Percentiles rank a stretch among this genome's conserved stretches.
Conservation (phyloP, 257 asterid genomes). For the Nicotiana otophora region DNA sequence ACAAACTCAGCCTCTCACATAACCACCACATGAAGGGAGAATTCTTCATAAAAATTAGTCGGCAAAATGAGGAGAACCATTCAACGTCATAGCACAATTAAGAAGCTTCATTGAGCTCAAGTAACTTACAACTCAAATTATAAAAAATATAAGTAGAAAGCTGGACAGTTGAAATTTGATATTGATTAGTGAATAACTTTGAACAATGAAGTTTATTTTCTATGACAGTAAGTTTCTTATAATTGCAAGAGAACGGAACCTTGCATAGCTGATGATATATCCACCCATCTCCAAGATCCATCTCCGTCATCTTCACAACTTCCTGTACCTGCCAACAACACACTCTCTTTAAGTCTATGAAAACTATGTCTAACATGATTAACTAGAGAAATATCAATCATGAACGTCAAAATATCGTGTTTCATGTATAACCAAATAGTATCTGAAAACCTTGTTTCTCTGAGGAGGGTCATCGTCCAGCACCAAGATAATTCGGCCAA, state of each 20-base stretch:
- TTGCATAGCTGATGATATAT: constrained; percentile 48
- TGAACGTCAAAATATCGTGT: neutral
- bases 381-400: neutral
- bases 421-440: neutral
- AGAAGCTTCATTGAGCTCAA: neutral
- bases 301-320: constrained; percentile 68
- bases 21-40: neutral
- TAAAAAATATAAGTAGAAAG: neutral
- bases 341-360: neutral
- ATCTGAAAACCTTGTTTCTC: constrained; percentile 48
- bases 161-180: neutral
- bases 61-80: neutral
- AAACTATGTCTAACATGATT: neutral
- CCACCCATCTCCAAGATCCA: constrained; percentile 87
- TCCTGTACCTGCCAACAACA: constrained; percentile 47
- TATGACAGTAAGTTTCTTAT: neutral
- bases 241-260: constrained; percentile 33
- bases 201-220: constrained; percentile 14
- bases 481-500: constrained; percentile 58
- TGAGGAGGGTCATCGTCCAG: constrained; percentile 63
- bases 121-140: neutral
- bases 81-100: neutral
- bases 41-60: neutral
- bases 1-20: neutral
- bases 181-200: neutral